A percentile compares a stretch with the other conserved stretches of the same genome.
Evolutionary conservation across 768 basidiomycete genomes (phyloP).

Genomic region (Exidia glandulosa): DNA sequence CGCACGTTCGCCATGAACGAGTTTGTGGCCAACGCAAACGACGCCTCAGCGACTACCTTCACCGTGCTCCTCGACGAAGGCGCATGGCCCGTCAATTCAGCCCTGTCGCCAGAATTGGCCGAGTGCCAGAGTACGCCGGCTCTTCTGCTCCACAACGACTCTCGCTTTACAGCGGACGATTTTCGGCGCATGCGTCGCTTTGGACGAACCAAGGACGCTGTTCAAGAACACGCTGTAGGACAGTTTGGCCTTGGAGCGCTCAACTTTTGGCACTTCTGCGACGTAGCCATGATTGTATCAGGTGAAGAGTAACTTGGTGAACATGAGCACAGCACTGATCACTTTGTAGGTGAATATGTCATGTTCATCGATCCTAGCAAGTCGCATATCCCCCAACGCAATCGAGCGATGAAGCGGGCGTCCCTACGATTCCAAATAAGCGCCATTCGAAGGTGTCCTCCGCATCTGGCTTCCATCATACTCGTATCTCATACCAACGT

Average conservation of each 20-base stretch:
- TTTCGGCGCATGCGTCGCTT: slow-evolving; percentile 36
- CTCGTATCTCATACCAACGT: no score
- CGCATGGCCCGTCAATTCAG: neutral
- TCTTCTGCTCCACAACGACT: slow-evolving; percentile 35
- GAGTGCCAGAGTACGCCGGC: slow-evolving; percentile 26
- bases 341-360: slow-evolving; percentile 10
- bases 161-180: slow-evolving; percentile 29
- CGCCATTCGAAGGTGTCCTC: no score
- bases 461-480: no score
- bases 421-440: slow-evolving; percentile 15
- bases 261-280: slow-evolving; percentile 42
- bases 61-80: slow-evolving; percentile 28
- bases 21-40: slow-evolving; percentile 43
- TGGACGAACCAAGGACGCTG: slow-evolving; percentile 34
- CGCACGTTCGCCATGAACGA: slow-evolving; percentile 34
- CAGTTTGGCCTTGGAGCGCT: slow-evolving; percentile 42
- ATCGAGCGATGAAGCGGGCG: neutral
- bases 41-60: slow-evolving; percentile 37
- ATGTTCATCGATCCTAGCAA: slow-evolving; percentile 38
- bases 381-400: slow-evolving; percentile 23
- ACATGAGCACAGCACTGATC: neutral
- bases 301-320: neutral
- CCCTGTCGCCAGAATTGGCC: slow-evolving; percentile 26
- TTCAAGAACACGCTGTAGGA: slow-evolving; percentile 30
- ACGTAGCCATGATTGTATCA: slow-evolving; percentile 29